Evolutionary conservation across 331 rosid species (phyloP).

Genomic region (Rosa hybrid): DNA sequence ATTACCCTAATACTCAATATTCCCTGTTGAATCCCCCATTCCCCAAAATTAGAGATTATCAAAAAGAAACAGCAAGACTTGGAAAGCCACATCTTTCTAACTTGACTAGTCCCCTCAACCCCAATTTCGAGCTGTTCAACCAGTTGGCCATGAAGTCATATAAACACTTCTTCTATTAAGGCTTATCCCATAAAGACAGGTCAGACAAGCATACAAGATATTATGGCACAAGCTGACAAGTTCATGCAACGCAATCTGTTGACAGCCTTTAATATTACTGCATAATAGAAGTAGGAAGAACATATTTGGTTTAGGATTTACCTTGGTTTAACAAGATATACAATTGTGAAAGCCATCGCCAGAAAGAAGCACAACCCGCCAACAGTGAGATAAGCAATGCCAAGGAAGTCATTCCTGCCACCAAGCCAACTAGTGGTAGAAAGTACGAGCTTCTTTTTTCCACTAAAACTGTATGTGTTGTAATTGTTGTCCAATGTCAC

Average conservation of each 20-base stretch:
- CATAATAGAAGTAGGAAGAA: neutral
- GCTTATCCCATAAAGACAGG: neutral
- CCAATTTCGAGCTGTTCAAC: neutral
- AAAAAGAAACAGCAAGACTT: neutral
- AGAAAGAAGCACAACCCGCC: slow-evolving; percentile 92
- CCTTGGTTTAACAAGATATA: slow-evolving; percentile 94
- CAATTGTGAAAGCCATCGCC: slow-evolving; percentile 81
- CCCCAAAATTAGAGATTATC: neutral
- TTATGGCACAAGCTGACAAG: neutral
- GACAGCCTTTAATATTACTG: neutral
- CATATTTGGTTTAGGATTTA: slow-evolving; percentile 31
- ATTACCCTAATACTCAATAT: neutral
- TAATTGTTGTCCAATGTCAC: slow-evolving; percentile 65
- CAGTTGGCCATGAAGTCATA: neutral
- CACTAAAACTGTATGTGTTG: slow-evolving; percentile 87
- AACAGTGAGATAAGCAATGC: slow-evolving; percentile 87
- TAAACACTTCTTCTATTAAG: neutral
- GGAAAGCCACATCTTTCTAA: neutral
- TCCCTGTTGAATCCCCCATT: neutral
- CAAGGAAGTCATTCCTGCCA: slow-evolving; percentile 95
- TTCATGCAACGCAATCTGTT: slow-evolving; percentile 7
- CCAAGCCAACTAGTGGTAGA: slow-evolving; percentile 98
- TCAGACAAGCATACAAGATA: neutral
- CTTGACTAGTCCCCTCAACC: neutral
- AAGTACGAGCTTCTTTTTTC: slow-evolving; percentile 90